These are phyloP conservation scores for Kalanchoe fedtschenkoi DNA, from an alignment of 164 flowering plant genomes.

Conservation along the genomic window DNA sequence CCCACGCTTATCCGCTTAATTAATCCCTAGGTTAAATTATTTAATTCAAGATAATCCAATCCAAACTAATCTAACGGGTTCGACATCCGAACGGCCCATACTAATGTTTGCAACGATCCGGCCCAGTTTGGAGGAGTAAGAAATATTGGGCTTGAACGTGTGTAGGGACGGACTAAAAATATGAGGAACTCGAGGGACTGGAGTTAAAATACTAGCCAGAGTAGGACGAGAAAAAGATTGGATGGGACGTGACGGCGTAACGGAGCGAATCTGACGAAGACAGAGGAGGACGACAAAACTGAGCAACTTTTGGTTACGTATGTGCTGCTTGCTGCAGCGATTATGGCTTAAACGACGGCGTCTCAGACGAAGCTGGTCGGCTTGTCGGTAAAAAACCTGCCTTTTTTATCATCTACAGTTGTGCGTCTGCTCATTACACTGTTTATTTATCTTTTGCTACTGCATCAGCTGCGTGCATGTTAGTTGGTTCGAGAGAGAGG, in stretches of 20 bases:
- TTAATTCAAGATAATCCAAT: background rate
- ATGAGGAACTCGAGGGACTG: background rate
- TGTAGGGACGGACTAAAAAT: background rate
- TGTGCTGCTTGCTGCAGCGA: background rate
- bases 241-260: constrained; percentile 4
- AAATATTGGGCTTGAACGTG: too few species aligned
- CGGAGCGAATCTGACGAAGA: background rate
- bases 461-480: background rate
- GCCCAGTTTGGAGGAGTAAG: too few species aligned
- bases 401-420: background rate
- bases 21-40: background rate
- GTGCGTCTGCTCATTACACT: too few species aligned
- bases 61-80: too few species aligned
- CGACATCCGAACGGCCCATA: too few species aligned
- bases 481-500: too few species aligned
- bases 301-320: background rate
- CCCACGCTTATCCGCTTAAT: background rate
- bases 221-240: background rate
- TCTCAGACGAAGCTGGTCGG: background rate
- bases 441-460: background rate
- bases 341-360: background rate
- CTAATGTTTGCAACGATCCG: too few species aligned
- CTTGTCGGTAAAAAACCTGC: background rate
- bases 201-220: background rate
- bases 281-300: background rate